These are phyloP conservation scores for Malus sylvestris DNA, from an alignment of 306 rosid genomes.

Conservation along the genomic window DNA sequence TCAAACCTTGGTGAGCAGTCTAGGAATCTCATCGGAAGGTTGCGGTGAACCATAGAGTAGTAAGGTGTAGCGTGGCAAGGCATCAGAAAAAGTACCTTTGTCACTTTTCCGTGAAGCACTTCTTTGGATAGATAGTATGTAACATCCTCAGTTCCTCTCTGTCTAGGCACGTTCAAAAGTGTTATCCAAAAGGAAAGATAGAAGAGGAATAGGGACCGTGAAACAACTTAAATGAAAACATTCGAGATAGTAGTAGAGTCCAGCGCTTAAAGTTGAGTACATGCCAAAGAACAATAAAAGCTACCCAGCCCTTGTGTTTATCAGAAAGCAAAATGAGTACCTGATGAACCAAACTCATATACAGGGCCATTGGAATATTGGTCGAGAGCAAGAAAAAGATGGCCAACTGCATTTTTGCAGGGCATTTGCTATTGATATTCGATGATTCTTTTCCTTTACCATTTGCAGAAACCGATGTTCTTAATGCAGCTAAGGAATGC, in stretches of 20 bases:
- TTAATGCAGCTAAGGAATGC: conserved; percentile 55
- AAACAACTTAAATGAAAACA: neutral
- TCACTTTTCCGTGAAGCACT: conserved; percentile 49
- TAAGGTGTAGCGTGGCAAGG: conserved; percentile 95
- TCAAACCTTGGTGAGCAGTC: conserved; percentile 90
- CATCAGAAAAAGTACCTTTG: conserved; percentile 63
- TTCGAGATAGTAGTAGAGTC: neutral
- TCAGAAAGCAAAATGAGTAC: conserved; percentile 27
- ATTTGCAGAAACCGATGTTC: conserved; percentile 22
- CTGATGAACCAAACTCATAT: conserved; percentile 98
- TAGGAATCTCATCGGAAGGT: conserved; percentile 75
- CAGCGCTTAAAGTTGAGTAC: neutral
- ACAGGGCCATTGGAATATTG: conserved; percentile 84
- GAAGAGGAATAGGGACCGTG: neutral
- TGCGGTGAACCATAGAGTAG: conserved; percentile 65
- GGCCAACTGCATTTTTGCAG: conserved; percentile 42
- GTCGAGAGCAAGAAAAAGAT: conserved; percentile 70
- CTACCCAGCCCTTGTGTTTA: neutral
- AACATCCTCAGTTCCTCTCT: conserved; percentile 97
- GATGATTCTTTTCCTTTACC: conserved; percentile 28
- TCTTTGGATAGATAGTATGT: conserved; percentile 71
- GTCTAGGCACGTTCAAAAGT: conserved; percentile 8
- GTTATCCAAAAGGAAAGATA: neutral
- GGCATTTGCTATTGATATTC: conserved; percentile 22
- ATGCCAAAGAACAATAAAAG: neutral